Conservation (phyloP, 2,329 filamentous ascomycete species). For the Beauveria sp. region DNA sequence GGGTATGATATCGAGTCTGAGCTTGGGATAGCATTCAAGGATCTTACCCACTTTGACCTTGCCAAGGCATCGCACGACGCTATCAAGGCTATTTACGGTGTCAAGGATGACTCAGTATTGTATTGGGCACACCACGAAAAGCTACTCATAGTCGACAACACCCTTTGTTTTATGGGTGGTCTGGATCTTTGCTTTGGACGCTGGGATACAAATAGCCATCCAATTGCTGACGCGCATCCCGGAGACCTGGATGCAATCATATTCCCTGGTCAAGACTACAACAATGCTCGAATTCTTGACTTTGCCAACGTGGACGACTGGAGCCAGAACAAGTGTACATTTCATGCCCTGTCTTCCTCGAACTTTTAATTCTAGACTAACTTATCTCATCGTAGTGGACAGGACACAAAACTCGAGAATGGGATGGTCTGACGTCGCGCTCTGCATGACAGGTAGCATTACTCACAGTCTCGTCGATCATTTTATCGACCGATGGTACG, state of each 20-base stretch:
- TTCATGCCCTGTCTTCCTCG: background rate
- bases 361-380: background rate
- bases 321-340: conserved; percentile 67
- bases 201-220: conserved; percentile 82
- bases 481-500: conserved; percentile 73
- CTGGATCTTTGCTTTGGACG: conserved; percentile 81
- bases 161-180: conserved; percentile 82
- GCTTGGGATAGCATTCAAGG: conserved; percentile 54
- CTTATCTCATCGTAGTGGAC: conserved; percentile 45
- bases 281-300: conserved; percentile 79
- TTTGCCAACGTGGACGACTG: conserved; percentile 71
- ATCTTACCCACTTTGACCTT: conserved; percentile 44
- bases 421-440: conserved; percentile 85
- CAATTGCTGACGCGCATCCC: conserved; percentile 77
- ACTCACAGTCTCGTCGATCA: conserved; percentile 69
- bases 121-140: conserved; percentile 97
- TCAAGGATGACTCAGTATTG: conserved; percentile 70
- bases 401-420: conserved; percentile 73
- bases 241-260: conserved; percentile 66
- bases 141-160: conserved; percentile 73
- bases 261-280: conserved; percentile 88
- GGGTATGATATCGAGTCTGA: conserved; percentile 59
- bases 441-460: conserved; percentile 68
- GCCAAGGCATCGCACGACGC: conserved; percentile 64
- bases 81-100: conserved; percentile 73